Percentiles rank a stretch among this genome's conserved stretches.
Evolutionary conservation across 225 moss, liverwort and hornwort species (phyloP).

Genomic region (Neckera pumila): DNA sequence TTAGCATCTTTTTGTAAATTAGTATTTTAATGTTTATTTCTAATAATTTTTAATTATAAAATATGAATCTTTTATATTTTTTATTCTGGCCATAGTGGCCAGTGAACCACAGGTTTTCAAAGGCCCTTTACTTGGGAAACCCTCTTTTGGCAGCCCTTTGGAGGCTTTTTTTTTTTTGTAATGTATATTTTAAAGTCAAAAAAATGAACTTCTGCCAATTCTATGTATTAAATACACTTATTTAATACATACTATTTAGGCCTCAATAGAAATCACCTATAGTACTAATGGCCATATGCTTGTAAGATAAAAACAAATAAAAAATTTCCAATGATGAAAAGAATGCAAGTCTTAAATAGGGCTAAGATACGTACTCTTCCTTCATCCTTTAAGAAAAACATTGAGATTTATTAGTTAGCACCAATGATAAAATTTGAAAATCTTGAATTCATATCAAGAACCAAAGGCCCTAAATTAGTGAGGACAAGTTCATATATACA

Average conservation of each 20-base stretch:
- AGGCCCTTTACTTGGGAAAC: too few relatives aligned
- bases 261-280: neutral
- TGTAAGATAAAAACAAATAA: neutral
- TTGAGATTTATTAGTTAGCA: neutral
- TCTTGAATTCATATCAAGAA: neutral
- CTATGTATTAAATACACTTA: fast-evolving
- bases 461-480: too few relatives aligned
- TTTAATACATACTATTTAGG: neutral
- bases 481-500: fast-evolving
- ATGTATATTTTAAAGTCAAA: too few relatives aligned
- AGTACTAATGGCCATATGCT: neutral
- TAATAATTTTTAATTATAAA: too few relatives aligned
- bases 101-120: too few relatives aligned
- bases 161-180: too few relatives aligned
- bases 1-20: too few relatives aligned
- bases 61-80: too few relatives aligned
- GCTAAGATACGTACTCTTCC: fast-evolving
- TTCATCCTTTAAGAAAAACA: fast-evolving
- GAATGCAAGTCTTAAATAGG: neutral
- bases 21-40: too few relatives aligned
- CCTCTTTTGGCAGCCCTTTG: too few relatives aligned
- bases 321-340: neutral
- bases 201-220: neutral
- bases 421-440: neutral
- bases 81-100: too few relatives aligned